phyloP scores from a whole-genome alignment of 306 rosid genomes.

The Myrica gale region DNA sequence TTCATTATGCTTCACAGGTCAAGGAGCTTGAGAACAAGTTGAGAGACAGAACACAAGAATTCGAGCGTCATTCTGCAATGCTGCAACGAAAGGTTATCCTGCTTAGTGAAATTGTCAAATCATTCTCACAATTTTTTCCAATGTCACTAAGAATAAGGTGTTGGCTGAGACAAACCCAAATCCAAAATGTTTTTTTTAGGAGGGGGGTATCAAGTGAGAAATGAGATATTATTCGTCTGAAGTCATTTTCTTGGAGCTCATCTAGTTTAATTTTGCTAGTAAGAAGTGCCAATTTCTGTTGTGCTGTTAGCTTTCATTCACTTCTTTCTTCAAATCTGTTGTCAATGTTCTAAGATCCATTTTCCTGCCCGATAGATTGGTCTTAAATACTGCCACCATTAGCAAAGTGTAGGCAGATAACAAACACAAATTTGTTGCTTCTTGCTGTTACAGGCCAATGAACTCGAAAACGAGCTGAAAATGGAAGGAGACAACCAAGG shows the following conservation, averaged over 20 bases:
- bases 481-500: constrained; percentile 11
- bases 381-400: not conserved
- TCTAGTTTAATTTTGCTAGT: not conserved
- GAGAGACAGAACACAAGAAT: constrained; percentile 42
- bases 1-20: constrained; percentile 13
- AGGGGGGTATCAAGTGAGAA: too few species aligned
- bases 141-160: not conserved
- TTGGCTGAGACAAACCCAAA: not conserved
- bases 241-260: not conserved
- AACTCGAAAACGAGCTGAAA: constrained; percentile 12
- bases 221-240: too few species aligned
- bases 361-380: not conserved
- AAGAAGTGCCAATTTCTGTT: not conserved
- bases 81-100: constrained; percentile 60
- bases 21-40: constrained; percentile 26
- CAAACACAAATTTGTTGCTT: not conserved
- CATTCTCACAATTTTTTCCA: not conserved
- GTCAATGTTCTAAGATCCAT: not conserved
- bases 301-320: not conserved
- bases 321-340: not conserved
- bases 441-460: constrained; percentile 13
- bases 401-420: not conserved
- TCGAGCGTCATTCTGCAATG: constrained; percentile 51
- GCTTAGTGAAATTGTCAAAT: not conserved
- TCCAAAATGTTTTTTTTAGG: too few species aligned